A percentile compares a stretch with the other conserved stretches of the same genome.
phyloP scores from a whole-genome alignment of 345 rosid genomes.

The Arabidopsis arenosa region DNA sequence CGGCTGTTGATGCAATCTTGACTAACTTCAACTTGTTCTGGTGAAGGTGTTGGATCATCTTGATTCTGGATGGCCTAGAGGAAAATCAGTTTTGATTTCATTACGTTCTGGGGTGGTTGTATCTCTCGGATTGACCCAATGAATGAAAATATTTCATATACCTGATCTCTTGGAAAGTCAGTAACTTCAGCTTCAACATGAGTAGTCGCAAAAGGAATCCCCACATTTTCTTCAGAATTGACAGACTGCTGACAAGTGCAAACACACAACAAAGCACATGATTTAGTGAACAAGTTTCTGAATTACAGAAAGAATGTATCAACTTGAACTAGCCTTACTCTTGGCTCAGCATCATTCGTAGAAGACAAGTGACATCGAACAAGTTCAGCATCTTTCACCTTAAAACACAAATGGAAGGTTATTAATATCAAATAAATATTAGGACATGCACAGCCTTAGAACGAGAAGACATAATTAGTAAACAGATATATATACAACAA shows the following conservation, averaged over 20 bases:
- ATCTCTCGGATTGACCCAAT: background rate
- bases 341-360: conserved; percentile 21
- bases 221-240: conserved; percentile 22
- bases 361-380: conserved; percentile 18
- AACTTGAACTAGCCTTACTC: conserved; percentile 27
- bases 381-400: conserved; percentile 33
- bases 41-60: conserved; percentile 31
- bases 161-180: conserved; percentile 28
- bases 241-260: conserved; percentile 23
- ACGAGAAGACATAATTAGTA: conserved; percentile 7
- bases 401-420: conserved; percentile 14
- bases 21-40: conserved; percentile 32
- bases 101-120: background rate
- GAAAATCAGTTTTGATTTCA: conserved; percentile 9
- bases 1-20: conserved; percentile 33
- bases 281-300: conserved; percentile 3
- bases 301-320: background rate
- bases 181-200: conserved; percentile 22
- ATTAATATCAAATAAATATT: background rate
- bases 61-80: conserved; percentile 16
- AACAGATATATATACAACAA: background rate
- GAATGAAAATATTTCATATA: background rate
- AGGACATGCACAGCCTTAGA: background rate
- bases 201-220: background rate
- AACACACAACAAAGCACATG: conserved; percentile 10